These are phyloP conservation scores for Sphaerosporella brunnea DNA, from an alignment of 495 filamentous ascomycete genomes.

Conservation along the genomic window DNA sequence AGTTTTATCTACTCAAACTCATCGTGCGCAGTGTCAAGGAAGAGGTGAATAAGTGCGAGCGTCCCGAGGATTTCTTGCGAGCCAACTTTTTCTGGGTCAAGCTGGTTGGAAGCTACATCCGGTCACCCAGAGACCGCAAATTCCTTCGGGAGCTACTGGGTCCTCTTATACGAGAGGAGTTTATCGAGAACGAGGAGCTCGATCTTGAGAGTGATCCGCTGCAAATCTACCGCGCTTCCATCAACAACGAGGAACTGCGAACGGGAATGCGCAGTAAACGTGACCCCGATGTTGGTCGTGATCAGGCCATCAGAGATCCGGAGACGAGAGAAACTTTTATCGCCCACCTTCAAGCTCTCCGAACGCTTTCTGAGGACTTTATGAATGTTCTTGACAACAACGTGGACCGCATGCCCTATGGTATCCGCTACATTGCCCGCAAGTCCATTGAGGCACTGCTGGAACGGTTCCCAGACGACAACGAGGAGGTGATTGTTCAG, in stretches of 20 bases:
- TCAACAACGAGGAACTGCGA: slow-evolving; percentile 91
- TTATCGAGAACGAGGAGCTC: slow-evolving; percentile 76
- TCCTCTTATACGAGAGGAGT: slow-evolving; percentile 63
- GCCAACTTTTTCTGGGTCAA: slow-evolving; percentile 88
- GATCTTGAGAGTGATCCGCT: slow-evolving; percentile 94
- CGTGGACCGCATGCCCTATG: slow-evolving; percentile 78
- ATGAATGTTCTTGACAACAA: slow-evolving; percentile 64
- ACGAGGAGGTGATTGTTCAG: slow-evolving; percentile 60
- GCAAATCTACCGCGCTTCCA: slow-evolving; percentile 85
- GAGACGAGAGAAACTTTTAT: slow-evolving; percentile 88
- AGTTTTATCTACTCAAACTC: slow-evolving; percentile 89
- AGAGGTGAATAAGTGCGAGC: slow-evolving; percentile 57
- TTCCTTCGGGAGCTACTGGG: slow-evolving; percentile 74
- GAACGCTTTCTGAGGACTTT: slow-evolving; percentile 83
- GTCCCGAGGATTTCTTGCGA: slow-evolving; percentile 68
- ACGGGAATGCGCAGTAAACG: slow-evolving; percentile 70
- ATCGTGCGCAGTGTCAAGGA: slow-evolving; percentile 68
- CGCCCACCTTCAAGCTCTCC: slow-evolving; percentile 76
- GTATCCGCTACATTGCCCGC: slow-evolving; percentile 72
- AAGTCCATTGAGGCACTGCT: slow-evolving; percentile 66
- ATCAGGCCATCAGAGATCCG: slow-evolving; percentile 80
- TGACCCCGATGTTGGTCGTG: slow-evolving; percentile 62
- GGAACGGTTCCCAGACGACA: slow-evolving; percentile 59
- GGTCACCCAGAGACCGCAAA: slow-evolving; percentile 81
- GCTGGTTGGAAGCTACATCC: slow-evolving; percentile 68